A percentile compares a stretch with the other conserved stretches of the same genome.
Conservation (phyloP, 257 asterid species). For the Cynanchum wilfordii region DNA sequence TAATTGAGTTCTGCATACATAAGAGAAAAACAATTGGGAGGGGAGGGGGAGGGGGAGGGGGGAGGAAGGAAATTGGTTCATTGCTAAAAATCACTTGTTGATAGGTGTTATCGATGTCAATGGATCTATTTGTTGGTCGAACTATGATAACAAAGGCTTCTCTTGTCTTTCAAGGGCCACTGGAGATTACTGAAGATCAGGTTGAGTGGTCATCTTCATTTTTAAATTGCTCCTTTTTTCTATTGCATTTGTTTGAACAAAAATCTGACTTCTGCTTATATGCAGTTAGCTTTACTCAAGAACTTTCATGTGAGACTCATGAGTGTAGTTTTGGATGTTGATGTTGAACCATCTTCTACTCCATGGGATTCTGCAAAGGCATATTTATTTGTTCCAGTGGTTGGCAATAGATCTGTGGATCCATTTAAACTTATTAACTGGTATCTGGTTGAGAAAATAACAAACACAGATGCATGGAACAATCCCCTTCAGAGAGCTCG, state of each 20-base stretch:
- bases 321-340: conserved; percentile 99
- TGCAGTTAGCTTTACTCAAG: conserved; percentile 71
- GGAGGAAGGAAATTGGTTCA: not conserved
- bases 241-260: conserved; percentile 15
- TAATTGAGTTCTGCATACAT: not conserved
- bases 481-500: conserved; percentile 98
- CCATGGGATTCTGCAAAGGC: conserved; percentile 98
- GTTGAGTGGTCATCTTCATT: conserved; percentile 35
- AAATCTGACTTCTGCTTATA: conserved; percentile 20
- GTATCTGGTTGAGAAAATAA: conserved; percentile 59
- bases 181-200: conserved; percentile 66
- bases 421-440: conserved; percentile 57
- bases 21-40: not conserved
- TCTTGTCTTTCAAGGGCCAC: conserved; percentile 55
- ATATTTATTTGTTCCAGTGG: conserved; percentile 73
- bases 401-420: conserved; percentile 39
- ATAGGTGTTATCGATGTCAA: conserved; percentile 86
- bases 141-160: conserved; percentile 73
- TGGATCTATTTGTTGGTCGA: conserved; percentile 92
- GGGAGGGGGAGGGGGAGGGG: not conserved
- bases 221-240: conserved; percentile 13
- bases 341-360: conserved; percentile 93
- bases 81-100: conserved; percentile 19
- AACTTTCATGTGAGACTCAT: conserved; percentile 92
- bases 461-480: conserved; percentile 70